Conservation (phyloP, 176 grass and related monocot genomes). For the Cenchrus fungigraminus region DNA sequence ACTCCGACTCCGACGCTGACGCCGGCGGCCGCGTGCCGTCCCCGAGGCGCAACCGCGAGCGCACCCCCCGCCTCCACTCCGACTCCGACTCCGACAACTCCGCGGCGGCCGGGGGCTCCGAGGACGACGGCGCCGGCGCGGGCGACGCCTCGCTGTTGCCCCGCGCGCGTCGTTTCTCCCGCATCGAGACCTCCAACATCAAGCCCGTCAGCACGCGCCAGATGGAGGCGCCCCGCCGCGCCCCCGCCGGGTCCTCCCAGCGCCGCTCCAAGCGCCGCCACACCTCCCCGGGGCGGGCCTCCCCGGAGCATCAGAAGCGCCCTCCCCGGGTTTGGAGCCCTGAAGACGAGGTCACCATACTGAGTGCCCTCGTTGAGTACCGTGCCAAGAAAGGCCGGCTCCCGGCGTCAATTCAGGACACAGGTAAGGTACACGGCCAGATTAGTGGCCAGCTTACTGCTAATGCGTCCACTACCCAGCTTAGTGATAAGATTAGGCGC, state of each 20-base stretch:
- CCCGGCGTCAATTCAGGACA: conserved; percentile 31
- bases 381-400: conserved; percentile 36
- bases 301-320: conserved; percentile 37
- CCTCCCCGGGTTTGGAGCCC: conserved; percentile 53
- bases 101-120: background rate
- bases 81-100: conserved; percentile 24
- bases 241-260: conserved; percentile 8
- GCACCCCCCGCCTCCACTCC: background rate
- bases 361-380: conserved; percentile 50
- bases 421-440: conserved; percentile 26
- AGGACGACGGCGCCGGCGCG: conserved; percentile 19
- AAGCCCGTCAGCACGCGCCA: conserved; percentile 51
- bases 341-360: conserved; percentile 53
- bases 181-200: conserved; percentile 42
- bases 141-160: conserved; percentile 26
- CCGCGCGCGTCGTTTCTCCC: conserved; percentile 33
- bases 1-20: conserved; percentile 32
- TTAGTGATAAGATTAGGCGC: conserved; percentile 52
- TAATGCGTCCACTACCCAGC: conserved; percentile 49
- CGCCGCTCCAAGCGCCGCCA: conserved; percentile 35
- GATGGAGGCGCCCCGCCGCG: conserved; percentile 26
- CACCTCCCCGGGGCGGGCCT: conserved; percentile 16
- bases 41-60: conserved; percentile 21
- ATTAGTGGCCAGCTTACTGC: conserved; percentile 44
- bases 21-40: background rate